These are phyloP conservation scores for Pseudohyphozyma bogoriensis DNA, from an alignment of 768 basidiomycete species.

Conservation along the genomic window DNA sequence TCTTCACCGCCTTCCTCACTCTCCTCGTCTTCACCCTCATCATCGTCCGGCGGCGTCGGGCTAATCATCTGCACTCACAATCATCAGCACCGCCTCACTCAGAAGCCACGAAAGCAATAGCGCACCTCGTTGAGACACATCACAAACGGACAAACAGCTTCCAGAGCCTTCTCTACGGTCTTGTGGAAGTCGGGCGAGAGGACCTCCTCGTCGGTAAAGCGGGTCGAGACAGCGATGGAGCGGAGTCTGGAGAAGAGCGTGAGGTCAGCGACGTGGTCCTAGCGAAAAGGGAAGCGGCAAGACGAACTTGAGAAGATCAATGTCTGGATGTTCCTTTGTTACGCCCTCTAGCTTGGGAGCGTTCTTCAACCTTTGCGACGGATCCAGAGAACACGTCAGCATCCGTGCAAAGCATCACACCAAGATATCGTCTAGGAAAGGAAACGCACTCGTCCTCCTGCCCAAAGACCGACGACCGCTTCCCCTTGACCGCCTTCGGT, in stretches of 20 bases:
- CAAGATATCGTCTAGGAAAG: too few relatives aligned
- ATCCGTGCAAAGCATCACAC: background rate
- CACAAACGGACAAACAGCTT: conserved; percentile 61
- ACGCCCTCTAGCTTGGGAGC: conserved; percentile 70
- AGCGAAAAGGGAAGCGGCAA: conserved; percentile 60
- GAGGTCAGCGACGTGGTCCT: conserved; percentile 40
- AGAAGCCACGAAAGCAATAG: background rate
- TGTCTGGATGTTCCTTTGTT: conserved; percentile 79
- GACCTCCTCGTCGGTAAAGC: conserved; percentile 68
- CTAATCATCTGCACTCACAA: conserved; percentile 26
- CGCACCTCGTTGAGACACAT: conserved; percentile 39
- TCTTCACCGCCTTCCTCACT: too few relatives aligned
- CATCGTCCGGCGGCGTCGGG: conserved; percentile 17
- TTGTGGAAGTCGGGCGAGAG: conserved; percentile 57
- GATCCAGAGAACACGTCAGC: background rate
- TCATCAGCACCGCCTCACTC: background rate
- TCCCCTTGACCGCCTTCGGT: conserved; percentile 44
- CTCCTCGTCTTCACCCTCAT: too few relatives aligned
- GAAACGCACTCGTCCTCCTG: conserved; percentile 53
- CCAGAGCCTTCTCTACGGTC: conserved; percentile 48
- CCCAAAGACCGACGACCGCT: conserved; percentile 70
- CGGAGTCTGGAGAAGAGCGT: background rate
- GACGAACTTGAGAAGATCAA: conserved; percentile 72
- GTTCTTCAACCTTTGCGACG: conserved; percentile 51
- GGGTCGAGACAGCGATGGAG: conserved; percentile 34